Conservation (phyloP, 1,284 basidiomycete species). For the Trametes polyzona region DNA sequence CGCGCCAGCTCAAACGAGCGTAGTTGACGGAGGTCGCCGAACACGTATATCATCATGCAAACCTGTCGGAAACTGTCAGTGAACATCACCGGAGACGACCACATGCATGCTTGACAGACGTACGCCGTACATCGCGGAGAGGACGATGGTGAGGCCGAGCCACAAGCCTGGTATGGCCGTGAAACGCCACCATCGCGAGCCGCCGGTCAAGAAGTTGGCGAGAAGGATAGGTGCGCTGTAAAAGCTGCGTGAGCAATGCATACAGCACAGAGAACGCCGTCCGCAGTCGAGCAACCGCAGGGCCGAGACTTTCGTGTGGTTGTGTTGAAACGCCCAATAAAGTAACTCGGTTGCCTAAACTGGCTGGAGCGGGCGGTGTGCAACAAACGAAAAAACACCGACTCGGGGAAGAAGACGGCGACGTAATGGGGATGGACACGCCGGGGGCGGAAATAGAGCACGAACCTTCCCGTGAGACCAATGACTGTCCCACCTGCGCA, state of each 20-base stretch:
- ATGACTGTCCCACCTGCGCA: conserved; percentile 59
- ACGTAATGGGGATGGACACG: conserved; percentile 15
- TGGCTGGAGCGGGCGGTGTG: conserved; percentile 1
- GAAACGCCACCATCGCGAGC: conserved; percentile 60
- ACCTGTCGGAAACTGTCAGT: conserved; percentile 26
- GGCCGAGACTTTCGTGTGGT: conserved; percentile 25
- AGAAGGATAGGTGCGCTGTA: conserved; percentile 56
- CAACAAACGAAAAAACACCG: conserved; percentile 12
- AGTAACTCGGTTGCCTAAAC: conserved; percentile 10
- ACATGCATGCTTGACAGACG: conserved; percentile 17
- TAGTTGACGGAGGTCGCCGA: conserved; percentile 80
- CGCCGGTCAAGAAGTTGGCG: conserved; percentile 48
- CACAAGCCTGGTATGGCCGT: conserved; percentile 68
- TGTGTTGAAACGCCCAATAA: conserved; percentile 11
- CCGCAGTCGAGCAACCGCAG: background rate
- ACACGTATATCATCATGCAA: conserved; percentile 73
- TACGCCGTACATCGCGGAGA: conserved; percentile 68
- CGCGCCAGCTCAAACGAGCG: conserved; percentile 75
- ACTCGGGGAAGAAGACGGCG: conserved; percentile 8
- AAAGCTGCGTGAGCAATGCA: conserved; percentile 33
- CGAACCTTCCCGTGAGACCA: conserved; percentile 35
- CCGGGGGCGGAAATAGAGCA: conserved; percentile 8
- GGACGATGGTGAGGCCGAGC: conserved; percentile 65
- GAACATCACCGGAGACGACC: background rate
- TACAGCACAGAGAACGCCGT: background rate